phyloP scores from a whole-genome alignment of 441 rosid genomes.

The Cnidoscolus chayamansa region DNA sequence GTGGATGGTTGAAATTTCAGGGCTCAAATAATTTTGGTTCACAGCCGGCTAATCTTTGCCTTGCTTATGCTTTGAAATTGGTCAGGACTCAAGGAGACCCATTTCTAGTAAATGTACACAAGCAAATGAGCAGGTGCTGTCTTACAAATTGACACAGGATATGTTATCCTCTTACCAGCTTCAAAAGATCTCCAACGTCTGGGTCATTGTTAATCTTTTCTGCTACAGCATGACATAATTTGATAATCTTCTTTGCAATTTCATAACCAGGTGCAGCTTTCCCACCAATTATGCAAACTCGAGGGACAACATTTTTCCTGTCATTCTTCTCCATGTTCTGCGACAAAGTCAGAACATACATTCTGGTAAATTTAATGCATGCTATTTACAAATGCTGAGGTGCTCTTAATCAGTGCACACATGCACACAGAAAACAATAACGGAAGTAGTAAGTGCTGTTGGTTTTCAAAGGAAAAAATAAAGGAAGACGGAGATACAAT shows the following conservation, averaged over 20 bases:
- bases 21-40: not conserved
- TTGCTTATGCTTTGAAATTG: slow-evolving; percentile 10
- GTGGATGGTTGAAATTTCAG: not conserved
- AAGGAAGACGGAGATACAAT: too few species aligned
- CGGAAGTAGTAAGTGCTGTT: too few species aligned
- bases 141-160: not conserved
- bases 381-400: not conserved
- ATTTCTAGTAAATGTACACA: not conserved
- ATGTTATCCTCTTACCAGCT: slow-evolving; percentile 38
- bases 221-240: slow-evolving; percentile 49
- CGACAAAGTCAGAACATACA: slow-evolving; percentile 11
- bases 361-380: not conserved
- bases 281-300: slow-evolving; percentile 55
- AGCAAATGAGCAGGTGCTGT: not conserved
- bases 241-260: slow-evolving; percentile 48
- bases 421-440: not conserved
- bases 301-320: slow-evolving; percentile 49
- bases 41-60: not conserved
- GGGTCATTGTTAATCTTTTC: slow-evolving; percentile 45
- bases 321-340: slow-evolving; percentile 47
- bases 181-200: slow-evolving; percentile 50
- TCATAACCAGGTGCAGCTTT: slow-evolving; percentile 64
- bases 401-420: not conserved
- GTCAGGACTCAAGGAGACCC: not conserved
- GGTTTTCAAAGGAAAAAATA: too few species aligned